Conservation (phyloP, 306 rosid species). For the Herpetospermum pedunculosum region DNA sequence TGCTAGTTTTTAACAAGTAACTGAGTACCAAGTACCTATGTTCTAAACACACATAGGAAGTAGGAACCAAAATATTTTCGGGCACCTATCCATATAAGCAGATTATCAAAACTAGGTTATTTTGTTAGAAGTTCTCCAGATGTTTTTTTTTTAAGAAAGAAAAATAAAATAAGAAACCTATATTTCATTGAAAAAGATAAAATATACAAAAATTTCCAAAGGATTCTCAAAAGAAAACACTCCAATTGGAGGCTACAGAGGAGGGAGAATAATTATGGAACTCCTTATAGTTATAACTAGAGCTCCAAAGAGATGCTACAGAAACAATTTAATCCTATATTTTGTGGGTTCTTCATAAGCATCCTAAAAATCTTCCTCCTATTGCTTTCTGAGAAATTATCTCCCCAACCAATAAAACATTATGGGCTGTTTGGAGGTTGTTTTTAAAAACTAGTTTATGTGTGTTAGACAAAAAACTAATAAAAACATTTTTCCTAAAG, state of each 20-base stretch:
- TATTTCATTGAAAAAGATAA: neutral
- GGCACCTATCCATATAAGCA: neutral
- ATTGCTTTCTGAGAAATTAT: neutral
- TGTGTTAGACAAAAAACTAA: neutral
- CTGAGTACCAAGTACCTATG: conserved; percentile 25
- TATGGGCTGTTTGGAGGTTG: neutral
- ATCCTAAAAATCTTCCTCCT: neutral
- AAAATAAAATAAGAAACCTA: neutral
- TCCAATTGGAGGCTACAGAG: neutral
- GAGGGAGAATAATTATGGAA: neutral
- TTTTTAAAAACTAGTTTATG: neutral
- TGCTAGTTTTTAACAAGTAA: conserved; percentile 13
- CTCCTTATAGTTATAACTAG: neutral
- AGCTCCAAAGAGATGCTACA: neutral
- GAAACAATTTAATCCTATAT: no score
- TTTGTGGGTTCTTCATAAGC: neutral
- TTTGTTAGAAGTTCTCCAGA: neutral
- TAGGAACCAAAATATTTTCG: conserved; percentile 27
- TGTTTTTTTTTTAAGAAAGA: no score
- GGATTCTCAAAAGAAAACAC: neutral
- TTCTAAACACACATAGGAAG: neutral
- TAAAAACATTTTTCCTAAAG: neutral
- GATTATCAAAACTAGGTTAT: neutral
- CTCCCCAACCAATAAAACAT: neutral
- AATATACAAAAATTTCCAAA: neutral